Percentiles rank a stretch among this genome's conserved stretches.
Evolutionary conservation across 1,139 yeast genomes (phyloP).

Genomic region (Debaryomycetaceae sp.): DNA sequence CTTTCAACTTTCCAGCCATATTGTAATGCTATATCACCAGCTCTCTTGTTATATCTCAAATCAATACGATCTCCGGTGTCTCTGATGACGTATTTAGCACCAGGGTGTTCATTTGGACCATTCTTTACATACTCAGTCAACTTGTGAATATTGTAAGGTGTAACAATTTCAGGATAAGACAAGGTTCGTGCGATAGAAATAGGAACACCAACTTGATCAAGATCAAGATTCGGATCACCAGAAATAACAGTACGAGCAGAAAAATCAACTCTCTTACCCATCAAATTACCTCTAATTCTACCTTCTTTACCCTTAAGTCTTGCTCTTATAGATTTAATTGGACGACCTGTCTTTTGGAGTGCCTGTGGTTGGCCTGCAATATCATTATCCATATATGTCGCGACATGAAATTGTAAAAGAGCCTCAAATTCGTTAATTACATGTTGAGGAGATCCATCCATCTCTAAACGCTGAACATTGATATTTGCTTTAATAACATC

Average conservation of each 20-base stretch:
- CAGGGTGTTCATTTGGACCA: conserved; percentile 99
- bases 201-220: conserved; percentile 99
- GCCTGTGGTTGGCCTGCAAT: conserved; percentile 99
- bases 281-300: conserved; percentile 93
- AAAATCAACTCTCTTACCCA: conserved; percentile 99
- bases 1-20: conserved; percentile 99
- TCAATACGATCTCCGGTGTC: conserved; percentile 99
- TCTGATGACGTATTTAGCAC: conserved; percentile 97
- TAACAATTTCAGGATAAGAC: conserved; percentile 95
- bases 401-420: conserved; percentile 92
- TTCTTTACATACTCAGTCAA: conserved; percentile 90
- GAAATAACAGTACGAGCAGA: conserved; percentile 99
- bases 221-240: conserved; percentile 96
- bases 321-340: conserved; percentile 96
- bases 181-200: conserved; percentile 92
- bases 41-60: conserved; percentile 92
- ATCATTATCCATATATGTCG: conserved; percentile 99
- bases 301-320: conserved; percentile 99
- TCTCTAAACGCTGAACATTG: conserved; percentile 91
- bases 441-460: conserved; percentile 99
- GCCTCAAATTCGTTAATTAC: conserved; percentile 96
- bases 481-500: conserved; percentile 96
- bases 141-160: conserved; percentile 93
- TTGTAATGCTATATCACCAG: conserved; percentile 96
- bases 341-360: conserved; percentile 96